Conservation (phyloP, 208 protist species). For the Histomonas meleagridis region DNA sequence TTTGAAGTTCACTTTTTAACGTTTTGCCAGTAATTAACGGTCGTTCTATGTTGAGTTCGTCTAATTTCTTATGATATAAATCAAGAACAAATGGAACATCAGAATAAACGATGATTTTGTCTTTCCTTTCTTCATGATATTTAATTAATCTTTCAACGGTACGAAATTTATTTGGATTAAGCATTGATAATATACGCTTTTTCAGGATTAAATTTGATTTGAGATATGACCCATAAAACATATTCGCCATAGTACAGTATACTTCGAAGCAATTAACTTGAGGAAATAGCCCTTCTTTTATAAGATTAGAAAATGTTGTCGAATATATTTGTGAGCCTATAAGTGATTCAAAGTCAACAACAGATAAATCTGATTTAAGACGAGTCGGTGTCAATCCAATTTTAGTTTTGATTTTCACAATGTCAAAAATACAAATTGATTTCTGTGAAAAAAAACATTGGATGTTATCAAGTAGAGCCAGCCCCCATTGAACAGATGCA, state of each 20-base stretch:
- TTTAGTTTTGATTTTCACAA: conserved; percentile 76
- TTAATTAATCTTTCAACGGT: conserved; percentile 70
- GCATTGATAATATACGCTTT: background rate
- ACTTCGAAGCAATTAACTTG: conserved; percentile 90
- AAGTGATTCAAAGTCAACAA: conserved; percentile 86
- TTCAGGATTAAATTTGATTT: background rate
- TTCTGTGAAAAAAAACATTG: conserved; percentile 88
- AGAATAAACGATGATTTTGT: conserved; percentile 86
- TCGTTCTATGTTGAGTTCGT: background rate
- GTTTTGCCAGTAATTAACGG: conserved; percentile 77
- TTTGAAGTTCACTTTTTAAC: conserved; percentile 53
- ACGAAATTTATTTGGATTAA: conserved; percentile 77
- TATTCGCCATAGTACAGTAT: conserved; percentile 81
- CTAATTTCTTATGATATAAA: conserved; percentile 64
- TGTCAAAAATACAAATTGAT: conserved; percentile 65
- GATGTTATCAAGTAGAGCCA: conserved; percentile 88
- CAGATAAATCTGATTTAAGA: conserved; percentile 84
- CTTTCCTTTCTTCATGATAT: conserved; percentile 70
- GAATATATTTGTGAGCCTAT: conserved; percentile 88
- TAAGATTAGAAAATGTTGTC: conserved; percentile 92
- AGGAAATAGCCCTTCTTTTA: conserved; percentile 75
- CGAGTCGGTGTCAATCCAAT: conserved; percentile 77
- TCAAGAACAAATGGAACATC: conserved; percentile 86
- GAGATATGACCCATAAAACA: conserved; percentile 69
- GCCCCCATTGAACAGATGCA: conserved; percentile 70